Evolutionary conservation across 306 rosid species (phyloP).

Genomic region (Rosa rugosa): DNA sequence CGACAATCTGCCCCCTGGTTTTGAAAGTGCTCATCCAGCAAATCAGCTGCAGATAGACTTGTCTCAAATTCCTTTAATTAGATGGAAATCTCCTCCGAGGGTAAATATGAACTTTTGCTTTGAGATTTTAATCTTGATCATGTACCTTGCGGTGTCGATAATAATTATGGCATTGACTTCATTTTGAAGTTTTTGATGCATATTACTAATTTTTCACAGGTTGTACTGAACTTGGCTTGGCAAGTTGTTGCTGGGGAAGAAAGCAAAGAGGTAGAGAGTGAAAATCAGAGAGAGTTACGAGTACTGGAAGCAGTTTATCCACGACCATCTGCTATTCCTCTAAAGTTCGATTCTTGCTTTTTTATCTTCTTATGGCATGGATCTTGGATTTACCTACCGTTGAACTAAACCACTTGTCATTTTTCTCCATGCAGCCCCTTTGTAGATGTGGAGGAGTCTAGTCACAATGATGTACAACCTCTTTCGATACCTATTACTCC

Average conservation of each 20-base stretch:
- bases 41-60: conserved; percentile 54
- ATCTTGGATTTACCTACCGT: conserved; percentile 11
- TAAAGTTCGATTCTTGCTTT: conserved; percentile 56
- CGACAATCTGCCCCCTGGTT: conserved; percentile 83
- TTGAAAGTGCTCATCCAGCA: conserved; percentile 66
- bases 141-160: neutral
- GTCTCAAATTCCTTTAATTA: conserved; percentile 68
- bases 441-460: conserved; percentile 45
- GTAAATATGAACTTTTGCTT: conserved; percentile 32
- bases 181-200: neutral
- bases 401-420: conserved; percentile 12
- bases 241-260: conserved; percentile 91
- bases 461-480: conserved; percentile 34
- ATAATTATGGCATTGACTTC: conserved; percentile 5
- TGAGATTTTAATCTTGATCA: conserved; percentile 13
- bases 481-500: conserved; percentile 76
- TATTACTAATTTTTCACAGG: conserved; percentile 40
- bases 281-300: conserved; percentile 82
- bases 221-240: conserved; percentile 59
- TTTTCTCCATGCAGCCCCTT: conserved; percentile 51
- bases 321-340: conserved; percentile 82
- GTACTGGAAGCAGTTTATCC: conserved; percentile 94
- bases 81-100: conserved; percentile 72
- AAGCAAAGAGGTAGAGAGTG: conserved; percentile 61
- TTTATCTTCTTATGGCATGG: neutral